Evolutionary conservation across 2,329 filamentous ascomycete genomes (phyloP).

Genomic region (Aspergillus calidoustus): DNA sequence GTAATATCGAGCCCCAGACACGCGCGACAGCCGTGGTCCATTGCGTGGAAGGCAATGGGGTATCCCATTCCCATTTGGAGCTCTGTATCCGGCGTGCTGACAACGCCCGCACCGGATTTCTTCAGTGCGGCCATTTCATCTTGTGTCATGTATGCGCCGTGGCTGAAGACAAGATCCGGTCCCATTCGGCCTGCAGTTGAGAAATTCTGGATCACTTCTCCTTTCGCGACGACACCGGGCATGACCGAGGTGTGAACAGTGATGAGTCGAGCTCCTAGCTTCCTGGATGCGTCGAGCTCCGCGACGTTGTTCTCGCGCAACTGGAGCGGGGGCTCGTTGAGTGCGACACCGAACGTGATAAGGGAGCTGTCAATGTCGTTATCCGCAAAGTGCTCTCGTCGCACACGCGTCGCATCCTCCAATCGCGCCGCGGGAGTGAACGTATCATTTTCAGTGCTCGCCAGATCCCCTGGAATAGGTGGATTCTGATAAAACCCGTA

Average conservation of each 20-base stretch:
- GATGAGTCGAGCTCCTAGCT: background rate
- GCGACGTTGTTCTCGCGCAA: background rate
- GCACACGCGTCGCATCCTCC: background rate
- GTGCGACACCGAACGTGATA: background rate
- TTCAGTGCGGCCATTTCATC: background rate
- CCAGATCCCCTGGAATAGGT: constrained; percentile 1
- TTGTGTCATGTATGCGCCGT: constrained; percentile 4
- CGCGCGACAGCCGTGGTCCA: constrained; percentile 7
- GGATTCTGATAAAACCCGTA: constrained; percentile 15
- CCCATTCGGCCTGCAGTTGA: background rate
- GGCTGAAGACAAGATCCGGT: constrained; percentile 11
- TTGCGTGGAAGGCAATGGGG: constrained; percentile 7
- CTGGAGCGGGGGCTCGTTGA: background rate
- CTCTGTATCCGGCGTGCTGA: constrained; percentile 11
- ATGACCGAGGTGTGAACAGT: constrained; percentile 10
- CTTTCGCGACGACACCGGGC: background rate
- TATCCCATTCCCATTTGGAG: constrained; percentile 18
- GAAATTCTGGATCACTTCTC: background rate
- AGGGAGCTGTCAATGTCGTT: background rate
- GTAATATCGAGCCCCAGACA: constrained; percentile 15
- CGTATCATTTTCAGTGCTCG: background rate
- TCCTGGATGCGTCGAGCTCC: background rate
- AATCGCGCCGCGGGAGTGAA: background rate
- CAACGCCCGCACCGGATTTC: constrained; percentile 3
- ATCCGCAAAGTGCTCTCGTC: background rate